Conservation (phyloP, 129 eudicot genomes). For the Tagetes patula region DNA sequence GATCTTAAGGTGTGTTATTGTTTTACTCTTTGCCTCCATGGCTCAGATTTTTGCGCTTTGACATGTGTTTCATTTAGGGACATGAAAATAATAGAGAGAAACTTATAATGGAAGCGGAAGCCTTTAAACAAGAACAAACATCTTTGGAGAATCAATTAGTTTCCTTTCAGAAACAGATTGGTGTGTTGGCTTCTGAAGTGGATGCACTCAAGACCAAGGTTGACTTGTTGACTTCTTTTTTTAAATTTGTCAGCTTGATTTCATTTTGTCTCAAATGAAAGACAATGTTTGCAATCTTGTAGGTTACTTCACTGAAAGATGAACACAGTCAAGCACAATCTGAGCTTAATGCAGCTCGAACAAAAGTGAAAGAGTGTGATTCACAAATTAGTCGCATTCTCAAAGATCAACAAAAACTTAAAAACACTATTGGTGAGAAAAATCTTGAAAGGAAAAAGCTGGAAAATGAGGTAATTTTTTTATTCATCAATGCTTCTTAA, state of each 20-base stretch:
- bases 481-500: conserved; percentile 7
- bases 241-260: not conserved
- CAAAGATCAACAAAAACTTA: conserved; percentile 76
- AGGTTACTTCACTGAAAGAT: conserved; percentile 61
- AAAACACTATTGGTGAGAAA: conserved; percentile 60
- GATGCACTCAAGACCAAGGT: conserved; percentile 73
- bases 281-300: conserved; percentile 20
- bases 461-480: conserved; percentile 84
- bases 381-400: conserved; percentile 66
- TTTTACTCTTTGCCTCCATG: not conserved
- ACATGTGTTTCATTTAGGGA: conserved; percentile 43
- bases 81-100: conserved; percentile 85
- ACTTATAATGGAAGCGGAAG: conserved; percentile 92
- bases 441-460: conserved; percentile 77
- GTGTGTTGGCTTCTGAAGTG: conserved; percentile 53
- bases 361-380: conserved; percentile 84
- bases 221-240: not conserved
- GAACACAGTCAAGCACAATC: conserved; percentile 60
- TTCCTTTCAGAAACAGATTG: conserved; percentile 61
- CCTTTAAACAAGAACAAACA: conserved; percentile 60
- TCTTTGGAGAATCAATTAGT: conserved; percentile 69
- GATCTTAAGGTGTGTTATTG: conserved; percentile 65
- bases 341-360: conserved; percentile 68
- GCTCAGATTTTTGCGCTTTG: not conserved
- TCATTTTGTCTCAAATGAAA: not conserved